phyloP scores from a whole-genome alignment of 2,329 filamentous ascomycete species.

The Westerdykella aurantiaca region DNA sequence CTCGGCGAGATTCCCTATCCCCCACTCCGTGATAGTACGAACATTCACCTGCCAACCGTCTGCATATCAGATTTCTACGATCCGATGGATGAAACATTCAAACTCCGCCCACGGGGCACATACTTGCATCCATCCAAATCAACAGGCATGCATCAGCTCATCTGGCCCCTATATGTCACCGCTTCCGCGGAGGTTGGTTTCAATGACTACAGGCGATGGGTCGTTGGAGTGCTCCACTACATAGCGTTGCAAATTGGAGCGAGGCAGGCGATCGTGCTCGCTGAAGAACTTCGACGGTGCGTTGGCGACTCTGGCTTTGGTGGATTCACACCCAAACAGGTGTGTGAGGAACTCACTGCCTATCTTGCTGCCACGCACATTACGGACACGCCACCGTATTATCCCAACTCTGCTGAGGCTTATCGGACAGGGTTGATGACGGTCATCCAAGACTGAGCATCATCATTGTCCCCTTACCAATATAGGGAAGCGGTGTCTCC shows the following conservation, averaged over 20 bases:
- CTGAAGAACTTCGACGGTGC: slow-evolving; percentile 12
- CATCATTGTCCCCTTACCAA: too few species aligned
- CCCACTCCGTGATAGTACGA: background rate
- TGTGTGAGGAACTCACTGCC: background rate
- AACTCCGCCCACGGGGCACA: slow-evolving; percentile 17
- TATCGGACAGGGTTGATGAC: too few species aligned
- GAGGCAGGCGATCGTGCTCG: slow-evolving; percentile 21
- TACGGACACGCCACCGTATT: too few species aligned
- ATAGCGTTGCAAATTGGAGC: slow-evolving; percentile 21
- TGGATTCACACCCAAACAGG: background rate
- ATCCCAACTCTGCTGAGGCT: too few species aligned
- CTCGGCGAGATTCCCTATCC: slow-evolving; percentile 24
- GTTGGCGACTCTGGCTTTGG: background rate
- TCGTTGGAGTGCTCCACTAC: slow-evolving; percentile 17
- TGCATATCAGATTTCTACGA: background rate
- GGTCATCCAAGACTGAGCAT: too few species aligned
- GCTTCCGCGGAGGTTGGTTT: slow-evolving; percentile 12
- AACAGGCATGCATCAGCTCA: slow-evolving; percentile 21
- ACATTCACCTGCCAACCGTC: background rate
- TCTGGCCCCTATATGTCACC: slow-evolving; percentile 22
- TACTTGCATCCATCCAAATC: slow-evolving; percentile 16
- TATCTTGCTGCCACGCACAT: background rate
- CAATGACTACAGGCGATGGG: slow-evolving; percentile 16
- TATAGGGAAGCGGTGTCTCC: too few species aligned
- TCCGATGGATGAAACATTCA: slow-evolving; percentile 4